phyloP scores from a whole-genome alignment of 768 basidiomycete species.

The Pisolithus marmoratus region DNA sequence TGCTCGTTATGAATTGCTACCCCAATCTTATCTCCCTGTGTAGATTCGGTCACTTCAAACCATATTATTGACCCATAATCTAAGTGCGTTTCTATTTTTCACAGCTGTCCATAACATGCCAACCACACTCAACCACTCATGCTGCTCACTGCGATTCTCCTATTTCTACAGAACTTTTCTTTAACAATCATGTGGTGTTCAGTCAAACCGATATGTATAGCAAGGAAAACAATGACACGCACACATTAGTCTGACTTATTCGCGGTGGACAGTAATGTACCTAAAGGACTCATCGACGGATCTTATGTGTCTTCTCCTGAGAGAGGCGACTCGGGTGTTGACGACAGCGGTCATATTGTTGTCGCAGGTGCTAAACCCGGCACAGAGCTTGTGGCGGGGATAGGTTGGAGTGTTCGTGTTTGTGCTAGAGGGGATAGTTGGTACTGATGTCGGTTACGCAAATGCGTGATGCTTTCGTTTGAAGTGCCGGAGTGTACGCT shows the following conservation, averaged over 20 bases:
- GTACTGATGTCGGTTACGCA: not conserved
- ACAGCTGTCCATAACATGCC: too few relatives aligned
- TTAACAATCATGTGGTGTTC: not conserved
- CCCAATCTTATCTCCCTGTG: too few relatives aligned
- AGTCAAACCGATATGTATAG: not conserved
- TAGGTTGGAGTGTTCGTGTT: constrained; percentile 5
- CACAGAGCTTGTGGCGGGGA: constrained; percentile 4
- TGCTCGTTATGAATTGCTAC: not conserved
- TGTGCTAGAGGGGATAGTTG: not conserved
- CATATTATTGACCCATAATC: too few relatives aligned
- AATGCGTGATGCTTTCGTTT: not conserved
- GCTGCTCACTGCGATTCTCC: too few relatives aligned
- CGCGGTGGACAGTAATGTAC: constrained; percentile 19
- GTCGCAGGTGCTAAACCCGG: constrained; percentile 3
- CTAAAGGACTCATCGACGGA: constrained; percentile 22
- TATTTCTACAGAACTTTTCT: not conserved
- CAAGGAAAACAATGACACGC: not conserved
- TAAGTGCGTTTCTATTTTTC: too few relatives aligned
- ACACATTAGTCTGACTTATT: not conserved
- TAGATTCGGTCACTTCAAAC: too few relatives aligned
- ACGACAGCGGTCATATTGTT: not conserved
- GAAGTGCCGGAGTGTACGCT: not conserved
- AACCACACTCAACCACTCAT: too few relatives aligned
- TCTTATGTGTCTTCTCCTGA: constrained; percentile 25
- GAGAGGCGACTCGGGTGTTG: constrained; percentile 3